phyloP scores from a whole-genome alignment of 2,329 filamentous ascomycete genomes.

The Hymenoscyphus albidus region DNA sequence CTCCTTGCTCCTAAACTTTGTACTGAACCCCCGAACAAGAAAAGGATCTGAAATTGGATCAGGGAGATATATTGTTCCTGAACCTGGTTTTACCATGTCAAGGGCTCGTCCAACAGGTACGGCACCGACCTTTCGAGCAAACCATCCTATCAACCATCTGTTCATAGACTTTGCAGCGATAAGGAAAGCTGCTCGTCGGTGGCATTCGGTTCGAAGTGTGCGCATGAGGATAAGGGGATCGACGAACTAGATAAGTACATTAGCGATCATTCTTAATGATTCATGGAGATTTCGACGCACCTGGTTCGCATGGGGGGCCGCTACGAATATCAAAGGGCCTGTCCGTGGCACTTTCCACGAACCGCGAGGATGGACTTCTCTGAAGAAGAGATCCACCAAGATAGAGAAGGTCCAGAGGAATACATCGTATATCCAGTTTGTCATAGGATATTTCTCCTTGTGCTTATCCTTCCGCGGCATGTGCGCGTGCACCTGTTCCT shows the following conservation, averaged over 20 bases:
- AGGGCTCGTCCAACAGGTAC: constrained; percentile 92
- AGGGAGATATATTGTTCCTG: constrained; percentile 81
- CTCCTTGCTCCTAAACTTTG: constrained; percentile 70
- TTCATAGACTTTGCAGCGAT: constrained; percentile 95
- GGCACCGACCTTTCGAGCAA: constrained; percentile 78
- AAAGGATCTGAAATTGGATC: constrained; percentile 83
- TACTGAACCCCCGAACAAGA: constrained; percentile 73
- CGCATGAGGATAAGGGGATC: constrained; percentile 92
- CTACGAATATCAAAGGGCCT: constrained; percentile 91
- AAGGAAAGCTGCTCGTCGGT: constrained; percentile 84
- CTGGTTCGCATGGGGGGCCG: constrained; percentile 95
- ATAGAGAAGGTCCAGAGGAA: constrained; percentile 76
- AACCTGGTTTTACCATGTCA: constrained; percentile 76
- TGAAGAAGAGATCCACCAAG: constrained; percentile 93
- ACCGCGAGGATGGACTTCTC: constrained; percentile 90
- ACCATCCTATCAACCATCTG: constrained; percentile 81
- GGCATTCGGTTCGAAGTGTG: constrained; percentile 77
- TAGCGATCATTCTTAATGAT: not conserved
- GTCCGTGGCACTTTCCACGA: constrained; percentile 90
- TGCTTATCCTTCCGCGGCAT: constrained; percentile 17
- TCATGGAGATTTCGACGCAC: constrained; percentile 41
- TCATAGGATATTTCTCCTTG: constrained; percentile 65
- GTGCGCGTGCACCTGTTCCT: constrained; percentile 10
- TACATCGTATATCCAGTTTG: constrained; percentile 70
- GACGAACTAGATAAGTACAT: constrained; percentile 64